Conservation (phyloP, 108 stramenopile species). For the Cyclostephanos invisitatus region DNA sequence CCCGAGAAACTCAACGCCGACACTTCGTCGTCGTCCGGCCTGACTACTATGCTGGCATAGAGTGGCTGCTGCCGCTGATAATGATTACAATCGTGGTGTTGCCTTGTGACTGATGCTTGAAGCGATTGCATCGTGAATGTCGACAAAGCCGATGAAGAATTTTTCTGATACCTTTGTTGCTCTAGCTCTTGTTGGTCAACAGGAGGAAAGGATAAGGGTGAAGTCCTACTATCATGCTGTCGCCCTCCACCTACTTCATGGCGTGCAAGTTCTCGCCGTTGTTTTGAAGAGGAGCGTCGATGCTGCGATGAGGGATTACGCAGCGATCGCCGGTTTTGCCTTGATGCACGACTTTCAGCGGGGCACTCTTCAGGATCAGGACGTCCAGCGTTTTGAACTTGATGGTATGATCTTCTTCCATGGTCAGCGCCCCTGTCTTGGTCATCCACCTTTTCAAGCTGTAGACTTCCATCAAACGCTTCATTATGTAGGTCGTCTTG, state of each 20-base stretch:
- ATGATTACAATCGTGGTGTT: background rate
- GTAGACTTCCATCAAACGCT: background rate
- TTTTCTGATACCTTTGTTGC: too few species aligned
- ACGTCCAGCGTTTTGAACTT: background rate
- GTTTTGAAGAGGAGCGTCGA: background rate
- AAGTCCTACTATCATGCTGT: too few species aligned
- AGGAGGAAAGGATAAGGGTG: too few species aligned
- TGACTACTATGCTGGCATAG: constrained; percentile 3
- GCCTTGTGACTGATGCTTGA: constrained; percentile 2
- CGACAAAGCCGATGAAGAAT: too few species aligned
- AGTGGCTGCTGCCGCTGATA: background rate
- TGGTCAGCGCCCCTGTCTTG: background rate
- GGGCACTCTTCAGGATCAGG: constrained; percentile 13
- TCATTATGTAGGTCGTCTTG: background rate
- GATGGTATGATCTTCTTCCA: background rate
- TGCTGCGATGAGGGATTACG: background rate
- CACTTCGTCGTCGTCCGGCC: constrained; percentile 7
- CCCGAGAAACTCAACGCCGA: constrained; percentile 9
- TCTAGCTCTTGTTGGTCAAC: too few species aligned
- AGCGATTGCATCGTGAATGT: background rate
- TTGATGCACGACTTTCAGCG: background rate
- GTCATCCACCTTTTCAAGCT: background rate
- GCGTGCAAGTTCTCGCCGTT: background rate
- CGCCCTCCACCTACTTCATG: too few species aligned
- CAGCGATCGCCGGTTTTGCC: background rate